Base-by-base conservation (phyloP, 495 filamentous ascomycete genomes). In the Neurospora sp. region DNA sequence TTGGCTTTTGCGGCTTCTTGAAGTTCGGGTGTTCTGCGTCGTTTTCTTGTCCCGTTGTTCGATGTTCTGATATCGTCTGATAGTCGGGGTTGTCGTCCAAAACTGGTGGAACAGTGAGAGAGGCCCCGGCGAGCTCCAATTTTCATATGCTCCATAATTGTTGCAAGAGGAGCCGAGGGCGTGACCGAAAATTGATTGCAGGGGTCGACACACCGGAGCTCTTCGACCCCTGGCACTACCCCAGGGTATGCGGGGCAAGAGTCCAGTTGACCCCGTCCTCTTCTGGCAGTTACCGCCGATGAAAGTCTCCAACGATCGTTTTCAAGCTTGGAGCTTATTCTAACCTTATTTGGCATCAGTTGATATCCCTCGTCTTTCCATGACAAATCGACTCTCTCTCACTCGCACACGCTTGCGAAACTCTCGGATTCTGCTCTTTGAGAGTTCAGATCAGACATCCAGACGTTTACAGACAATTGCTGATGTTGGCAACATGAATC, bases 71-170 rank as follows among this genome's bases (percentile, higher is more conserved):
- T 35, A 62, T 35, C 9, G 10, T 54, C 20, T 23, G 9, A 23
- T 12, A 27, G 46, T 35, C 54, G 14, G 27, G 23, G 27, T 31
- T 62, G 54, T 62, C 54, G 27, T 62, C 14, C 27, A 62, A 62
- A 62, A 62, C 54, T 18, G 54, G 14, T 31, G 27, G 23, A 62
- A 31, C 54, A 27, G 27, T 31, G 7, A 20, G 20, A 14, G 54
- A 62, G 27, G 11, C 27, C 54, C 11, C 10, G 46, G 49, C 49
- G 46, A 27, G 49, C 20, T 42, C 38, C 77, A 76, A 76, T 79
- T 80, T 78, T 79, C 79, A 80, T 79, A 75, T 80, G 78, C 75
- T 80, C 76, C 75, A 73, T 72, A 37, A 41, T 9, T 41, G 70
- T 9, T 38, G 49, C 39, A 72, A 39, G 46, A 80, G 71, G 74